Percentiles rank a stretch among this genome's conserved stretches.
These are phyloP conservation scores for Amauroascus verrucosus DNA, from an alignment of 2,329 filamentous ascomycete species.

Conservation along the genomic window DNA sequence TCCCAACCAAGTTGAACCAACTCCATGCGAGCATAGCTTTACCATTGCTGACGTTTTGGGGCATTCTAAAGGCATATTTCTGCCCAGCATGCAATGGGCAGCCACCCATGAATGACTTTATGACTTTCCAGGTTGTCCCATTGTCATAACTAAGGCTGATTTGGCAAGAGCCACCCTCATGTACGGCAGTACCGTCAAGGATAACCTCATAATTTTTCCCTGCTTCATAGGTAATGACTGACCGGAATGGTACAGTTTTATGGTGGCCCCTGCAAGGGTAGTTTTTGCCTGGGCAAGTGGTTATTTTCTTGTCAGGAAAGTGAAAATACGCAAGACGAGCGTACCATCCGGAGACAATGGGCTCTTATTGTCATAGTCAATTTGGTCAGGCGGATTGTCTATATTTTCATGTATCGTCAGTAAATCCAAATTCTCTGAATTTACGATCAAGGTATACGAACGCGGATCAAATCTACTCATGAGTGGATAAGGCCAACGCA, in stretches of 20 bases:
- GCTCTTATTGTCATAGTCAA: conserved; percentile 10
- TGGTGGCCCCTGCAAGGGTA: conserved; percentile 69
- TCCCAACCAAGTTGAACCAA: conserved; percentile 58
- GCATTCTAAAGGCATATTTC: conserved; percentile 57
- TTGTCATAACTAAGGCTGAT: conserved; percentile 63
- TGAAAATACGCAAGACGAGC: no score
- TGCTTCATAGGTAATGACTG: conserved; percentile 52
- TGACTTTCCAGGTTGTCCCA: conserved; percentile 59
- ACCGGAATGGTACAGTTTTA: conserved; percentile 39
- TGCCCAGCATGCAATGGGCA: conserved; percentile 38
- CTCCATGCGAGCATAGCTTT: conserved; percentile 63
- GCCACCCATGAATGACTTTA: conserved; percentile 52
- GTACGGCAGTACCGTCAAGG: conserved; percentile 52
- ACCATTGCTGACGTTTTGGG: conserved; percentile 50
- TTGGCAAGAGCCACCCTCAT: conserved; percentile 67
- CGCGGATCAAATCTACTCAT: conserved; percentile 7
- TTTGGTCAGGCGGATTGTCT: background rate
- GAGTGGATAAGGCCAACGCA: conserved; percentile 5
- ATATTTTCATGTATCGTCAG: background rate
- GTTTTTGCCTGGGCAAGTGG: conserved; percentile 42
- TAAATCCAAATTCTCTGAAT: no score
- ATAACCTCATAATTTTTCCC: conserved; percentile 55
- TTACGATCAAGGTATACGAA: no score
- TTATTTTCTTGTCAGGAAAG: background rate
- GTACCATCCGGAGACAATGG: background rate